A percentile compares a stretch with the other conserved stretches of the same genome.
Evolutionary conservation across 1,284 basidiomycete species (phyloP).

Genomic region (Rhodotorula sp.): DNA sequence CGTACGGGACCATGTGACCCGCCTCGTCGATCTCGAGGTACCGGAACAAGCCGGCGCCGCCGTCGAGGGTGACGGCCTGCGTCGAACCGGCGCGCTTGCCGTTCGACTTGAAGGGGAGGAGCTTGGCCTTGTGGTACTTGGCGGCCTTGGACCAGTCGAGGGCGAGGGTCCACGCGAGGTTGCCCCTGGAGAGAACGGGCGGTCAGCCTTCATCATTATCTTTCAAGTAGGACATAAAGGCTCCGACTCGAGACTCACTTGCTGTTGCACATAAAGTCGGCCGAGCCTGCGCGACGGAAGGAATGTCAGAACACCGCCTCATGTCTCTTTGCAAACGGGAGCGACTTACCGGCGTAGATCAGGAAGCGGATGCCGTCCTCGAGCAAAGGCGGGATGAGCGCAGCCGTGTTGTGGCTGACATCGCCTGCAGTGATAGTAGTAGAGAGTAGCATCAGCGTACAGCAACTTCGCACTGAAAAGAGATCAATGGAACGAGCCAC

Average conservation of each 20-base stretch:
- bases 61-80: conserved; percentile 13
- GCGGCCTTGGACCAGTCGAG: conserved; percentile 30
- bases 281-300: conserved; percentile 51
- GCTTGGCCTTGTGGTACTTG: conserved; percentile 31
- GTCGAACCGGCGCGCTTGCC: conserved; percentile 28
- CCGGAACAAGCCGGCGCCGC: conserved; percentile 26
- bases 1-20: conserved; percentile 36
- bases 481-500: too few relatives aligned
- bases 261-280: conserved; percentile 75
- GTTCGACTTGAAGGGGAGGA: conserved; percentile 18
- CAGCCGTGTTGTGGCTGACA: conserved; percentile 63
- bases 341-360: conserved; percentile 63
- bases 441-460: background rate
- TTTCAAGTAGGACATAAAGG: background rate
- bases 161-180: conserved; percentile 36
- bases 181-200: conserved; percentile 14
- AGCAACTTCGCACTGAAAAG: background rate
- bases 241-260: background rate
- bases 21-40: conserved; percentile 20
- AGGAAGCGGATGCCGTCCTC: conserved; percentile 71
- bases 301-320: background rate
- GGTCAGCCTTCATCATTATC: too few relatives aligned
- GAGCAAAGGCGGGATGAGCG: conserved; percentile 69
- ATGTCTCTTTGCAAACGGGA: too few relatives aligned
- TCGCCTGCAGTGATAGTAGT: conserved; percentile 20